Percentiles rank a stretch among this genome's conserved stretches.
These are phyloP conservation scores for Phytophthora pini DNA, from an alignment of 352 stramenopile species.

Conservation along the genomic window DNA sequence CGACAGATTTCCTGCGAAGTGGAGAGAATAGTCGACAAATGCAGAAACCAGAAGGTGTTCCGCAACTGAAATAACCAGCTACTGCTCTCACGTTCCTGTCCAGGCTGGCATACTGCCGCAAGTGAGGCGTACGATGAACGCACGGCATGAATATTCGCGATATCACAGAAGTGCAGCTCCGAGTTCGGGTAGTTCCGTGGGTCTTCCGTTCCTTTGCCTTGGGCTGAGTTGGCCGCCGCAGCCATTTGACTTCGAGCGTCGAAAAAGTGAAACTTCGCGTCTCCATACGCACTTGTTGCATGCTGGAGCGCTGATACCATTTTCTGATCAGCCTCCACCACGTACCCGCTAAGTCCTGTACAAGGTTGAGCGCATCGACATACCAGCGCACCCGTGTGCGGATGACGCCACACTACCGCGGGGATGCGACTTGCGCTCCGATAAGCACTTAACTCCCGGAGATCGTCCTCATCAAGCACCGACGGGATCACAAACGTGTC, in stretches of 20 bases:
- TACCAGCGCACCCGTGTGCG: conserved; percentile 91
- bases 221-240: conserved; percentile 82
- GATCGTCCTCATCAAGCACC: conserved; percentile 91
- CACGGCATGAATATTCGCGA: conserved; percentile 99
- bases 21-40: conserved; percentile 96
- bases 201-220: conserved; percentile 92
- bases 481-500: conserved; percentile 93
- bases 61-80: conserved; percentile 92
- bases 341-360: conserved; percentile 82
- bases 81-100: conserved; percentile 71
- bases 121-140: conserved; percentile 89
- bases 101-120: conserved; percentile 77
- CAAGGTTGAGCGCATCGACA: conserved; percentile 86
- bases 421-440: conserved; percentile 94
- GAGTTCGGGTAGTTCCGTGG: conserved; percentile 95
- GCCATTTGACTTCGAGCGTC: conserved; percentile 87
- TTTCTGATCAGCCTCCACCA: conserved; percentile 83
- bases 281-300: conserved; percentile 63
- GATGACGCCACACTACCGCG: conserved; percentile 93
- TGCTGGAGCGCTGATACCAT: conserved; percentile 76
- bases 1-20: conserved; percentile 95
- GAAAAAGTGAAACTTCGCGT: conserved; percentile 88
- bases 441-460: conserved; percentile 90
- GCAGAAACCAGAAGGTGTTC: conserved; percentile 97
- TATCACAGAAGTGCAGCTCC: conserved; percentile 98